A percentile compares a stretch with the other conserved stretches of the same genome.
Conservation (phyloP, 2,329 filamentous ascomycete genomes). For the Acrocalymma vagum region DNA sequence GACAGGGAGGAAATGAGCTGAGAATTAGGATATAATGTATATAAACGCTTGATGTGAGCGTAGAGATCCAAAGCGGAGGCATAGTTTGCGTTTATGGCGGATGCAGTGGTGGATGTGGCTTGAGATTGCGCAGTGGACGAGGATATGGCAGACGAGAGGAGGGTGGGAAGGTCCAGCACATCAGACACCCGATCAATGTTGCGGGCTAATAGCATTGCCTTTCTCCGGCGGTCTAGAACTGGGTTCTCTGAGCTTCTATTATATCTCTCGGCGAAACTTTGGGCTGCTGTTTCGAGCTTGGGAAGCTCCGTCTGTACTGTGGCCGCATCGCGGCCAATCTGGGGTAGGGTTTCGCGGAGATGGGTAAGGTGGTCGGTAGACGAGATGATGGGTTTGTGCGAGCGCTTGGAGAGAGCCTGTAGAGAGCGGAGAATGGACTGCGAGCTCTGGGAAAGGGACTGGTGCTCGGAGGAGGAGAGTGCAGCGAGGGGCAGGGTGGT, state of each 20-base stretch:
- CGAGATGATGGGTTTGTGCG: slow-evolving; percentile 82
- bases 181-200: slow-evolving; percentile 92
- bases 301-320: slow-evolving; percentile 78
- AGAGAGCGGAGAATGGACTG: slow-evolving; percentile 84
- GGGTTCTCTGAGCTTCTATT: slow-evolving; percentile 72
- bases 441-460: slow-evolving; percentile 79
- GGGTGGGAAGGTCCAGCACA: slow-evolving; percentile 85
- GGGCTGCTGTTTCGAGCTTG: slow-evolving; percentile 78
- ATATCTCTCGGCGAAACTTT: slow-evolving; percentile 84
- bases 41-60: slow-evolving; percentile 88
- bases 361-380: slow-evolving; percentile 81
- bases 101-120: slow-evolving; percentile 37
- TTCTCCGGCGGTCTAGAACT: slow-evolving; percentile 76
- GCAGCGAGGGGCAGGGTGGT: slow-evolving; percentile 78
- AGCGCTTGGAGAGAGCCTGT: slow-evolving; percentile 88
- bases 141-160: slow-evolving; percentile 82
- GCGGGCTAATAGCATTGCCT: slow-evolving; percentile 80
- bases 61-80: slow-evolving; percentile 89
- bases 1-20: slow-evolving; percentile 76
- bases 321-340: slow-evolving; percentile 70
- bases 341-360: slow-evolving; percentile 75
- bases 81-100: slow-evolving; percentile 72
- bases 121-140: slow-evolving; percentile 62
- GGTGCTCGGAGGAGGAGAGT: slow-evolving; percentile 77
- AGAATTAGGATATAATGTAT: slow-evolving; percentile 83